Conservation (phyloP, 1,139 yeast genomes). For the Nakaseomyces uthaithaninus region DNA sequence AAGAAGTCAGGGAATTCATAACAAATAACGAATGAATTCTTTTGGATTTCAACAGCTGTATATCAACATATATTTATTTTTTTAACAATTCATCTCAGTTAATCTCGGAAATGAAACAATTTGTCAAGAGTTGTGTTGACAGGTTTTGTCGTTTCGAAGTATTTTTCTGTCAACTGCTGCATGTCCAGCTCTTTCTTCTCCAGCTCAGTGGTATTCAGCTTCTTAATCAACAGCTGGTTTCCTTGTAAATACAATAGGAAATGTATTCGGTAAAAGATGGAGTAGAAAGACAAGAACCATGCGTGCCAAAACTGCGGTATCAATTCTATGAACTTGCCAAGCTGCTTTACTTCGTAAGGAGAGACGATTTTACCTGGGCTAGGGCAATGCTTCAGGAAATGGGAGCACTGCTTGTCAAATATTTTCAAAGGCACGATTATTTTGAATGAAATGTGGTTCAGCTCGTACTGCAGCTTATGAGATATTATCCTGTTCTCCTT, state of each 20-base stretch:
- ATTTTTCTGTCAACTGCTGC: neutral
- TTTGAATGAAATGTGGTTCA: slow-evolving; percentile 2
- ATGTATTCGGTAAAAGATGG: slow-evolving; percentile 1
- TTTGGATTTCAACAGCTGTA: no score
- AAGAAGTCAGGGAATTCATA: no score
- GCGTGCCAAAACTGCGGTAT: slow-evolving; percentile 3
- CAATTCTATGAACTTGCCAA: neutral
- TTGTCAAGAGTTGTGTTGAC: neutral
- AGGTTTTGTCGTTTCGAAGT: neutral
- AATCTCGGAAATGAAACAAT: neutral
- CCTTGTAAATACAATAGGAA: slow-evolving; percentile 3
- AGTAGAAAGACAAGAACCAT: slow-evolving; percentile 4
- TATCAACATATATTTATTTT: no score
- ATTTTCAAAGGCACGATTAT: neutral
- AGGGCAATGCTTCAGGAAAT: slow-evolving; percentile 1
- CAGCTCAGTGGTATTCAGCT: neutral
- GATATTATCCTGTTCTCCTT: slow-evolving; percentile 1
- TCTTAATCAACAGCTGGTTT: neutral
- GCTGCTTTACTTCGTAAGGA: slow-evolving; percentile 2
- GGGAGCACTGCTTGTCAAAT: slow-evolving; percentile 3
- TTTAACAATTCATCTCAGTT: no score
- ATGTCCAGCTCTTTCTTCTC: neutral
- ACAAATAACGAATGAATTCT: no score
- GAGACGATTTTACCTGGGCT: neutral
- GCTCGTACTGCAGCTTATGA: slow-evolving; percentile 2